phyloP scores from a whole-genome alignment of 441 rosid genomes.

The Brassica hybrid region DNA sequence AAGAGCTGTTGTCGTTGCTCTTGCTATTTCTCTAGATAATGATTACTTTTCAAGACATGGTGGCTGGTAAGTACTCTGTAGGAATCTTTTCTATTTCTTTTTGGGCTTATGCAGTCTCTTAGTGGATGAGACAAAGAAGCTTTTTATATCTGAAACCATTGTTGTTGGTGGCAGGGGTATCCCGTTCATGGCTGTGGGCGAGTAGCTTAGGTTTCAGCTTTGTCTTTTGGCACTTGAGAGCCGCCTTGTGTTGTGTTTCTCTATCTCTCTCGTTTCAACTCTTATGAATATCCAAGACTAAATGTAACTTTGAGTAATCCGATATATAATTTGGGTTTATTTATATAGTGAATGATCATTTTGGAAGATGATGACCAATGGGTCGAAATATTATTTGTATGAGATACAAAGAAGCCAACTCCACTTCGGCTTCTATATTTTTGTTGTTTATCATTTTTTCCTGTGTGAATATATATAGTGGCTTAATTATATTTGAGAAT shows the following conservation, averaged over 20 bases:
- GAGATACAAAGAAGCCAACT: neutral
- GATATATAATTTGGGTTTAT: neutral
- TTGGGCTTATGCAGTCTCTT: conserved; percentile 6
- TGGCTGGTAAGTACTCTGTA: conserved; percentile 67
- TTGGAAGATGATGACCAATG: conserved; percentile 1
- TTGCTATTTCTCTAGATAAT: conserved; percentile 93
- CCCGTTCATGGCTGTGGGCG: conserved; percentile 68
- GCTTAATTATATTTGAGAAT: neutral
- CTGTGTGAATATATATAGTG: neutral
- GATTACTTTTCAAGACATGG: conserved; percentile 95
- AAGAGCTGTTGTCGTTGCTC: conserved; percentile 83
- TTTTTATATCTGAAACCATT: conserved; percentile 23
- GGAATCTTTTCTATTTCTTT: neutral
- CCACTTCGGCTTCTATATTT: neutral
- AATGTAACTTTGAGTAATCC: too few species aligned
- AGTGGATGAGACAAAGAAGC: conserved; percentile 8
- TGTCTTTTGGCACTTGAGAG: conserved; percentile 17
- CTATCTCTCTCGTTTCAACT: neutral
- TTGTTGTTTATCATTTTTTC: neutral
- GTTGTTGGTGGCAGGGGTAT: conserved; percentile 59
- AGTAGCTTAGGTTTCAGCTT: conserved; percentile 39
- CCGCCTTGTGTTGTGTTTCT: conserved; percentile 26
- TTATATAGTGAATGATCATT: conserved; percentile 12
- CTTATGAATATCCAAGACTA: neutral
- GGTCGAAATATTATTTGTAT: neutral